Evolutionary conservation across 345 rosid genomes (phyloP), one percentile per base, ranked within the genome.

Genomic region (Crucihimalaya himalaica): DNA sequence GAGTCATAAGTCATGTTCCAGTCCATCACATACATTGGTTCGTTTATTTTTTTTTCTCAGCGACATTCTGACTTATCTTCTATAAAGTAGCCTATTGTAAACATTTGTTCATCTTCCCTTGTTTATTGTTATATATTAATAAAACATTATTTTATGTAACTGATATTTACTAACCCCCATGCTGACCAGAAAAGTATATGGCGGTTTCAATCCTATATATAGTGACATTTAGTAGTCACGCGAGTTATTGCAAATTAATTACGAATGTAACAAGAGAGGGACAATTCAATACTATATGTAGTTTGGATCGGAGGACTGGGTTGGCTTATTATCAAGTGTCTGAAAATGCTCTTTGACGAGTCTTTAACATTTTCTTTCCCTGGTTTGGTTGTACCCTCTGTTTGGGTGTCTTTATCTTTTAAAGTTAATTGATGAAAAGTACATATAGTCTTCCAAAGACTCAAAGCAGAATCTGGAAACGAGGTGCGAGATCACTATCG

Each of bases 11-110:
- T 35, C 12, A 12, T 35, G 70, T 15, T 40, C 15, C 32, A 14
- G 42, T 18, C 43, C 57, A 55, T 57, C 42, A 48, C 28, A 14
- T 18, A n/a, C 39, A 46, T 37, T 74, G 35, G 67, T 74, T 73
- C 66, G 34, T 74, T 74, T 57, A 8, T 57, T 66, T 13, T 46
- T 19, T 2, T 66, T 56, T 23, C 57, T 13, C 7, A 13, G 66
- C 10, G 18, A 2, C 18, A 8, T 15, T 46, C 35, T 16, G 42
- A 63, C 32, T 66, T 65, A 37, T 48, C 18, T 48, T 63, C 39
- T n/a, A 3, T 27, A 32, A 20, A 45, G n/a, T n/a, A n/a, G 65
- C 48, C 37, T 45, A 5, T 23, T 63, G 47, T 47, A 10, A 37
- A 37, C 25, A 57, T 58, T 14, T 58, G 34, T 57, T 48, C 57